These are phyloP conservation scores for Hypoxylon sp. DNA, from an alignment of 2,329 filamentous ascomycete genomes.

Conservation along the genomic window DNA sequence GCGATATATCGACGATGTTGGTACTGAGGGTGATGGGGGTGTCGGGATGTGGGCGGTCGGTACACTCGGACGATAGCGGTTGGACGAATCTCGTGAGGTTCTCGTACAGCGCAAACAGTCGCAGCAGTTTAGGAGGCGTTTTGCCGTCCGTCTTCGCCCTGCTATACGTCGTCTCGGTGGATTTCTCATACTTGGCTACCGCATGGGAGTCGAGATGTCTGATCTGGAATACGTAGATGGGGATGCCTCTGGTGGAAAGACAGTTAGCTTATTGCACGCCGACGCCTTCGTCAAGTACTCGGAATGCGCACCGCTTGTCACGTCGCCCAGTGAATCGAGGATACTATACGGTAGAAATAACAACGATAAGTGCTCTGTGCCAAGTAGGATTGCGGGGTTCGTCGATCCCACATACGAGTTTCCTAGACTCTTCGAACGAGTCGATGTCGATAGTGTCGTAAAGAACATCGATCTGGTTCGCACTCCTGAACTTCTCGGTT, in stretches of 20 bases:
- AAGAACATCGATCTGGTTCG: constrained; percentile 81
- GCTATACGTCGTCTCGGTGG: constrained; percentile 62
- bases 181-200: constrained; percentile 81
- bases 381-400: constrained; percentile 38
- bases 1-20: constrained; percentile 93
- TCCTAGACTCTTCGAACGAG: constrained; percentile 83
- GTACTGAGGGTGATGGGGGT: constrained; percentile 94
- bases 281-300: background rate
- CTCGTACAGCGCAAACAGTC: constrained; percentile 93
- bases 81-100: constrained; percentile 89
- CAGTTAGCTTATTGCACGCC: constrained; percentile 10
- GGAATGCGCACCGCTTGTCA: constrained; percentile 68
- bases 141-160: constrained; percentile 75
- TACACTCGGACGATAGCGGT: constrained; percentile 83
- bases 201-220: constrained; percentile 85
- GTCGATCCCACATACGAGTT: constrained; percentile 67
- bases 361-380: constrained; percentile 36
- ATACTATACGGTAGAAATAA: constrained; percentile 68
- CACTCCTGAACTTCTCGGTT: constrained; percentile 87
- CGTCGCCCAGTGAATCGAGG: constrained; percentile 95
- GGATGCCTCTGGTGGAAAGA: constrained; percentile 76
- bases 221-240: constrained; percentile 92
- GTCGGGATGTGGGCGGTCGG: constrained; percentile 76
- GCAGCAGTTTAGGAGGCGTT: constrained; percentile 80
- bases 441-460: constrained; percentile 90